Conservation (phyloP, 108 stramenopile species). For the Fragilariopsis cylindrus region DNA sequence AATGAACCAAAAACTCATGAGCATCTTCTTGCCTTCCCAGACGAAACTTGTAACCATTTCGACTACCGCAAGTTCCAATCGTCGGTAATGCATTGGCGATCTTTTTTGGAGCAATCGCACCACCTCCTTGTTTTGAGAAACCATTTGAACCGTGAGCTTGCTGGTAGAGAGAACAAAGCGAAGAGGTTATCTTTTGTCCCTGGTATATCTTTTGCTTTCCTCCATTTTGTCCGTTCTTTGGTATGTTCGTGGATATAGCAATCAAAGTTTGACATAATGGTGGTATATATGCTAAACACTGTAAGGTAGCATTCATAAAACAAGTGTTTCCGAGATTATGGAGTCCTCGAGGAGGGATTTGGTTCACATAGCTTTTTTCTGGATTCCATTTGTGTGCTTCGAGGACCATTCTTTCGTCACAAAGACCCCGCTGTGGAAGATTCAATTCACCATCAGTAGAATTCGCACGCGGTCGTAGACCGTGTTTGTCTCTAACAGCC, state of each 20-base stretch:
- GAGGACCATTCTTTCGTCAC: slow-evolving; percentile 71
- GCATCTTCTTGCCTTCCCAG: slow-evolving; percentile 96
- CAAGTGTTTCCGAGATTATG: slow-evolving; percentile 96
- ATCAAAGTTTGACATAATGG: slow-evolving; percentile 82
- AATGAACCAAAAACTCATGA: slow-evolving; percentile 95
- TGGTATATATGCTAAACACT: slow-evolving; percentile 89
- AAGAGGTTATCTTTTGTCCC: slow-evolving; percentile 64
- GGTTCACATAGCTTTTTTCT: slow-evolving; percentile 18
- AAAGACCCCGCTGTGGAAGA: slow-evolving; percentile 78
- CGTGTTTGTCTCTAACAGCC: slow-evolving; percentile 66
- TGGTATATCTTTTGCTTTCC: slow-evolving; percentile 28
- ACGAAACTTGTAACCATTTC: slow-evolving; percentile 82
- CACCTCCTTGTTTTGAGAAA: slow-evolving; percentile 1
- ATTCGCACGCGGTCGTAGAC: slow-evolving; percentile 75
- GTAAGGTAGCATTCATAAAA: slow-evolving; percentile 93
- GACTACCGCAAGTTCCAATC: slow-evolving; percentile 50
- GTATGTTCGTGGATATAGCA: slow-evolving; percentile 37
- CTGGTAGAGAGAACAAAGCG: slow-evolving; percentile 50
- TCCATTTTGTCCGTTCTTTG: slow-evolving; percentile 26
- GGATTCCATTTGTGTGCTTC: slow-evolving; percentile 61
- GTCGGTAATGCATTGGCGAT: slow-evolving; percentile 70
- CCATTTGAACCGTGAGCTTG: slow-evolving; percentile 51
- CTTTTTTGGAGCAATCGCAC: slow-evolving; percentile 61
- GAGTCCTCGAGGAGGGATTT: slow-evolving; percentile 71
- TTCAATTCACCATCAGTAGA: slow-evolving; percentile 80